These are phyloP conservation scores for Avena insularis DNA, from an alignment of 176 grass and related monocot genomes.

Conservation along the genomic window DNA sequence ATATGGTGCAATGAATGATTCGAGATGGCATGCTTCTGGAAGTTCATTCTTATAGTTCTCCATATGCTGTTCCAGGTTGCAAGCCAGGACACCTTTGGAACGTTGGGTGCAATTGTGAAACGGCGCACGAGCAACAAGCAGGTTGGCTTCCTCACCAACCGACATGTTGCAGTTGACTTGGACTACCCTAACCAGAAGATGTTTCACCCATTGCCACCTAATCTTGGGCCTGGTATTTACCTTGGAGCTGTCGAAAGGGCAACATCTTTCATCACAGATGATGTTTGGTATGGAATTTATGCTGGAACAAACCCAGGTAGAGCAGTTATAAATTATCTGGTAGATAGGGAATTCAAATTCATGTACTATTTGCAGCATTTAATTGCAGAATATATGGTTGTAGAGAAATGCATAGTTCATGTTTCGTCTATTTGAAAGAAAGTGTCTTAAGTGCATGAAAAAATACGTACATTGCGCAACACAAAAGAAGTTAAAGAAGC, in stretches of 20 bases:
- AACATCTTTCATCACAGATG: slow-evolving; percentile 97
- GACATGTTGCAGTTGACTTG: slow-evolving; percentile 95
- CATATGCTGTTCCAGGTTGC: slow-evolving; percentile 65
- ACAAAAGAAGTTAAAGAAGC: not conserved
- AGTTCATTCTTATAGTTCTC: slow-evolving; percentile 31
- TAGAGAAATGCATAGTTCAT: not conserved
- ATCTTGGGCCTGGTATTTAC: slow-evolving; percentile 99
- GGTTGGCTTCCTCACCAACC: slow-evolving; percentile 95
- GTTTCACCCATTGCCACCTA: slow-evolving; percentile 96
- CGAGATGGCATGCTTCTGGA: slow-evolving; percentile 14
- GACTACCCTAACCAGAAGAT: slow-evolving; percentile 99
- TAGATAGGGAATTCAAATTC: slow-evolving; percentile 11
- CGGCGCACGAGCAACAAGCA: slow-evolving; percentile 88
- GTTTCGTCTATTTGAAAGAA: not conserved
- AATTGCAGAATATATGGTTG: not conserved
- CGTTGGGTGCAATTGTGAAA: slow-evolving; percentile 93
- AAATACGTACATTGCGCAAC: not conserved
- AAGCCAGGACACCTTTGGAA: slow-evolving; percentile 98
- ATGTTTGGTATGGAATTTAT: slow-evolving; percentile 99
- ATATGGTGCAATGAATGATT: slow-evolving; percentile 31
- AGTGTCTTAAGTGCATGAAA: not conserved
- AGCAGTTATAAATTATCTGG: slow-evolving; percentile 45
- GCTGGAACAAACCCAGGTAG: slow-evolving; percentile 99
- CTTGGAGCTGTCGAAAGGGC: slow-evolving; percentile 97
- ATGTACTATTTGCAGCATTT: slow-evolving; percentile 25